Conservation (phyloP, 306 rosid genomes). For the Psophocarpus tetragonolobus region DNA sequence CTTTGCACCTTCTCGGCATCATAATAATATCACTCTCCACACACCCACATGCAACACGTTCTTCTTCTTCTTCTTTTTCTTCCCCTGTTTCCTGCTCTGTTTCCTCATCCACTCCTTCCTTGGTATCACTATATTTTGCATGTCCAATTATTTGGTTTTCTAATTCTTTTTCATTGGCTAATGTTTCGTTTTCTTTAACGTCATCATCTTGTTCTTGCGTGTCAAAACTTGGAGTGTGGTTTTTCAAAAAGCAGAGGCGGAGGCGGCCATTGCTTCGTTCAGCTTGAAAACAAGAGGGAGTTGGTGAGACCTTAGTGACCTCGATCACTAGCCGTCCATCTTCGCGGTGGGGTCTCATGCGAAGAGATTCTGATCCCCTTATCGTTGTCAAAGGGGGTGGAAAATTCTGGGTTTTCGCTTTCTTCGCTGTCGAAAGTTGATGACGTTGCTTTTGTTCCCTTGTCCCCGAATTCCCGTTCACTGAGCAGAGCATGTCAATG, state of each 20-base stretch:
- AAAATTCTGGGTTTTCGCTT: slow-evolving; percentile 44
- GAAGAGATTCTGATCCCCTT: slow-evolving; percentile 62
- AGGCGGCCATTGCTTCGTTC: slow-evolving; percentile 88
- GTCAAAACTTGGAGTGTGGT: slow-evolving; percentile 40
- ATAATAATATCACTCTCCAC: slow-evolving; percentile 38
- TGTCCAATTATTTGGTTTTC: slow-evolving; percentile 35
- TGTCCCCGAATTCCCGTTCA: slow-evolving; percentile 31
- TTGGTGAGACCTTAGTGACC: slow-evolving; percentile 58
- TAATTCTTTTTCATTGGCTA: slow-evolving; percentile 11
- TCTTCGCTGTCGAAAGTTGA: slow-evolving; percentile 43
- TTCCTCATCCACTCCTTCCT: background rate
- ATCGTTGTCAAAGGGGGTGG: slow-evolving; percentile 99
- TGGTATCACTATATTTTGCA: background rate
- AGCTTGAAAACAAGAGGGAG: slow-evolving; percentile 53
- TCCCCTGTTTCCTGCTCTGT: slow-evolving; percentile 15
- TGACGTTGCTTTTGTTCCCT: slow-evolving; percentile 38
- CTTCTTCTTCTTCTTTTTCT: background rate
- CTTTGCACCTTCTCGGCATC: slow-evolving; percentile 60
- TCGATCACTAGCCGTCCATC: slow-evolving; percentile 73
- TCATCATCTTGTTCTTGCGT: slow-evolving; percentile 14
- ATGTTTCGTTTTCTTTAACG: slow-evolving; percentile 16
- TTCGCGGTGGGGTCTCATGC: slow-evolving; percentile 70
- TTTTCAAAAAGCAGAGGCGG: slow-evolving; percentile 55
- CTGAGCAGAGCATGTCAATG: slow-evolving; percentile 43
- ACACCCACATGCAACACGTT: slow-evolving; percentile 1